Base-by-base conservation (phyloP, 2,329 filamentous ascomycete species). In the Alternaria metachromatica region DNA sequence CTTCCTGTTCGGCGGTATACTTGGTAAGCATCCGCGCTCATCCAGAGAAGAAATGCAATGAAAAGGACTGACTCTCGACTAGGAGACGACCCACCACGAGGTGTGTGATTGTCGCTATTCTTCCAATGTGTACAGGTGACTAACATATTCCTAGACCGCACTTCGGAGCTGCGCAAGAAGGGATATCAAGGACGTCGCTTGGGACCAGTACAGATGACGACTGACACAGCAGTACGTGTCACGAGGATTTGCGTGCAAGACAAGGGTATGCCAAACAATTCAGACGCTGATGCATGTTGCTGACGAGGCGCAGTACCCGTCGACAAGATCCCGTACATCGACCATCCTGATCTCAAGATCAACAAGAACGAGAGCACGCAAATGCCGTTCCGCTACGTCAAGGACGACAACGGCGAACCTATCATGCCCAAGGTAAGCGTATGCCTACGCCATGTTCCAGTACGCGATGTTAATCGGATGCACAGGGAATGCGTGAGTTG, bases 371-470 rank as follows among this genome's bases (percentile, higher is more conserved):
- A 99, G 82, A 96, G 92, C 79, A 97, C 94, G 0, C 87, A 97
- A 80, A 98, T 99, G 96, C 96, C 96, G 1, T 99, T 99, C 81
- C 92, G 96, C 71, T 99, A 99, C 78, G 94, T 99, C 55, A 90
- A 88, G 76, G 90, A 87, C 55, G 83, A 87, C 11, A 84, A 92
- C 60, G 93, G 92, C 48, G 85, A 92, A 70, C 93, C 94, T 1
- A 89, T 97, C 62, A 97, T 99, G 94, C 96, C 96, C 21, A 87
- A 92, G 83, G 94, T 97, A 81, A 82, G 86, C 62, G 57, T 50
- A 55, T 57, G n/a, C n/a, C n/a, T n/a, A n/a, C n/a, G 49, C 55
- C 61, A 55, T 58, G 48, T 67, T 68, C 70, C 60, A 60, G 23
- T 7, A 53, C 30, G 59, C n/a, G 50, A 21, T 76, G 59, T 78